These are phyloP conservation scores for Piper betle DNA, from an alignment of 164 flowering plant species.

Conservation along the genomic window DNA sequence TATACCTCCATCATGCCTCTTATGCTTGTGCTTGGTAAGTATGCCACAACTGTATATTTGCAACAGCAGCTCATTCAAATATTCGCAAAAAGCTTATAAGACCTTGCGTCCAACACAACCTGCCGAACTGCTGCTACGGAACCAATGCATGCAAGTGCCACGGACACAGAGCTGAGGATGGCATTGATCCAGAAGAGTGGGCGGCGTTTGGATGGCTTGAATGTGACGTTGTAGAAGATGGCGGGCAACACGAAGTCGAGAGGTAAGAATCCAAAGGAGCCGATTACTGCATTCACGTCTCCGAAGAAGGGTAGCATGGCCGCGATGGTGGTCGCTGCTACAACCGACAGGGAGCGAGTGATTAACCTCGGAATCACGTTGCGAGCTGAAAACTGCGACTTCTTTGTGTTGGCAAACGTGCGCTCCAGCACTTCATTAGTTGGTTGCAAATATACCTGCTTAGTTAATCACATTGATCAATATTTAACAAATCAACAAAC, in stretches of 20 bases:
- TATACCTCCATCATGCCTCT: too few relatives aligned
- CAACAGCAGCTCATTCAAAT: constrained; percentile 18
- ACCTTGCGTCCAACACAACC: constrained; percentile 57
- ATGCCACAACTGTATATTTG: not conserved
- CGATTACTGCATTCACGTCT: constrained; percentile 61
- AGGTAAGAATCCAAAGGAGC: constrained; percentile 75
- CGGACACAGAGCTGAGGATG: constrained; percentile 38
- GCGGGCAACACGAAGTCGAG: constrained; percentile 67
- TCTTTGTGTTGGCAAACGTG: constrained; percentile 38
- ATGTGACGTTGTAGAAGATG: constrained; percentile 66
- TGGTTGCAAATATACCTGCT: constrained; percentile 77
- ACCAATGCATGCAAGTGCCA: constrained; percentile 33
- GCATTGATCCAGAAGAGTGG: constrained; percentile 44
- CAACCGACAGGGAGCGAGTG: constrained; percentile 43
- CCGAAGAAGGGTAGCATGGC: constrained; percentile 96
- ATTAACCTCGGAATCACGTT: constrained; percentile 54
- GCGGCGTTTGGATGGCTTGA: constrained; percentile 40
- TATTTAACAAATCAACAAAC: not conserved
- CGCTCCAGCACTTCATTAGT: constrained; percentile 63
- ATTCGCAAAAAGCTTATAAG: constrained; percentile 49
- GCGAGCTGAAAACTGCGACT: constrained; percentile 41
- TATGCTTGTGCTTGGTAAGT: not conserved
- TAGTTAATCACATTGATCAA: not conserved
- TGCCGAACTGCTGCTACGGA: constrained; percentile 67
- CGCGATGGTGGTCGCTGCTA: constrained; percentile 39